These are phyloP conservation scores for Clavispora fructus DNA, from an alignment of 805 yeast genomes.

Conservation along the genomic window DNA sequence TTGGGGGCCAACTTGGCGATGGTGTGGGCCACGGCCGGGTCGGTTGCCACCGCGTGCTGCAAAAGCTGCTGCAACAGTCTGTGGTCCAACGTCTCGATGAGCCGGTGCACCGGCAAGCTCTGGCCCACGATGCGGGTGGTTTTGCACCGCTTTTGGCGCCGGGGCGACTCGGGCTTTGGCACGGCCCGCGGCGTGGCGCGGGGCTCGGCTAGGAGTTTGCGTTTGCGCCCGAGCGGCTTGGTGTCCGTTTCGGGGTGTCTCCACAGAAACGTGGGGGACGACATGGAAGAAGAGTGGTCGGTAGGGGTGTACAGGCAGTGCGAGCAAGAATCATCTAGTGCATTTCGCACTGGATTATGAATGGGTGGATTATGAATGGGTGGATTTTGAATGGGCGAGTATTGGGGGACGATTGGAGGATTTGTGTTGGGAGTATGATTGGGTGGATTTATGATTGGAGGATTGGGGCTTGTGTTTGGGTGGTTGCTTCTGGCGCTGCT, in stretches of 20 bases:
- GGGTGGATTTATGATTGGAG: too few relatives aligned
- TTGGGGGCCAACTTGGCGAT: conserved; percentile 51
- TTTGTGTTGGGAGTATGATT: too few relatives aligned
- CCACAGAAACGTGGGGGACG: conserved; percentile 2
- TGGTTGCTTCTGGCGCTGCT: too few relatives aligned
- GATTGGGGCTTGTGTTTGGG: too few relatives aligned
- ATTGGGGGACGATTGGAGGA: too few relatives aligned
- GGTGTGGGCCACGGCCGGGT: conserved; percentile 57
- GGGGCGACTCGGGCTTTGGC: not conserved
- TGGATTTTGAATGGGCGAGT: too few relatives aligned
- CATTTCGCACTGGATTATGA: too few relatives aligned
- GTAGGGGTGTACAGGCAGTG: not conserved
- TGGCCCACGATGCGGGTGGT: conserved; percentile 50
- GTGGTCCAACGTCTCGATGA: conserved; percentile 65
- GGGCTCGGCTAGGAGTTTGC: conserved; percentile 1
- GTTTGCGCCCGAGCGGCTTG: conserved; percentile 1
- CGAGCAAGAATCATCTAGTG: too few relatives aligned
- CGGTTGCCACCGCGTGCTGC: conserved; percentile 45
- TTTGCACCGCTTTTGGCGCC: conserved; percentile 25
- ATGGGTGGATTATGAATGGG: too few relatives aligned
- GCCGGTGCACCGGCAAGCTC: conserved; percentile 55
- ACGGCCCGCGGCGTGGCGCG: not conserved
- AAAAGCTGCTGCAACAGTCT: conserved; percentile 49
- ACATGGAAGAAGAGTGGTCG: not conserved
- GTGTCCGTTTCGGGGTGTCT: not conserved